These are phyloP conservation scores for Talaromyces amestolkiae DNA, from an alignment of 2,329 filamentous ascomycete genomes.

Conservation along the genomic window DNA sequence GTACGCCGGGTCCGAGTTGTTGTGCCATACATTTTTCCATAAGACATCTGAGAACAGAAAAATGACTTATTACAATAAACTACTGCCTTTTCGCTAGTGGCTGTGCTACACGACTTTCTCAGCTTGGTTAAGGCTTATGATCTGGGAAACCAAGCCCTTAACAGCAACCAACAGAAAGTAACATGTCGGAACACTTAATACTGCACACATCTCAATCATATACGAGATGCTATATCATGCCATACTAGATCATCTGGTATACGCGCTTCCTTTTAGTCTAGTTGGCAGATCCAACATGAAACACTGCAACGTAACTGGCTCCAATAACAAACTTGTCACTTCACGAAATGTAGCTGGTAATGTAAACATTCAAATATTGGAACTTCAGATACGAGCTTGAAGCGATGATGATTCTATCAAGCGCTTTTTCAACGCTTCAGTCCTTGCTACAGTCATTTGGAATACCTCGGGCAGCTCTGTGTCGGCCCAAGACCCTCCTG, in stretches of 20 bases:
- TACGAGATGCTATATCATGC: too few relatives aligned
- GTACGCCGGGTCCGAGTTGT: neutral
- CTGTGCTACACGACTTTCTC: neutral
- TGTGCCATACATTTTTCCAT: neutral
- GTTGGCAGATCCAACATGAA: too few relatives aligned
- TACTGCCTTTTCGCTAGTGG: neutral
- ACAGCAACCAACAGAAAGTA: neutral
- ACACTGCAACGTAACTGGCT: neutral
- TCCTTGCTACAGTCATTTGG: conserved; percentile 2
- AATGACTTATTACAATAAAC: neutral
- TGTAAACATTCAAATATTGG: too few relatives aligned
- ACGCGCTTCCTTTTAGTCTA: too few relatives aligned
- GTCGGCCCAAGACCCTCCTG: neutral
- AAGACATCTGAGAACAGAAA: neutral
- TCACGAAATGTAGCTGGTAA: neutral
- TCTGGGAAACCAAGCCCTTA: neutral
- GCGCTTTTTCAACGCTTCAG: neutral
- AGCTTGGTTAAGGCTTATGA: neutral
- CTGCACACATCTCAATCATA: too few relatives aligned
- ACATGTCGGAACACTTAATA: too few relatives aligned
- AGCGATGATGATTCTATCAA: neutral
- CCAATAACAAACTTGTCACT: neutral
- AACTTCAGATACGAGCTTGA: neutral
- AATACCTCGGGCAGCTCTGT: conserved; percentile 6
- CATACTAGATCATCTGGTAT: too few relatives aligned